phyloP scores from a whole-genome alignment of 2,329 filamentous ascomycete genomes.

The Biscogniauxia mediterranea region DNA sequence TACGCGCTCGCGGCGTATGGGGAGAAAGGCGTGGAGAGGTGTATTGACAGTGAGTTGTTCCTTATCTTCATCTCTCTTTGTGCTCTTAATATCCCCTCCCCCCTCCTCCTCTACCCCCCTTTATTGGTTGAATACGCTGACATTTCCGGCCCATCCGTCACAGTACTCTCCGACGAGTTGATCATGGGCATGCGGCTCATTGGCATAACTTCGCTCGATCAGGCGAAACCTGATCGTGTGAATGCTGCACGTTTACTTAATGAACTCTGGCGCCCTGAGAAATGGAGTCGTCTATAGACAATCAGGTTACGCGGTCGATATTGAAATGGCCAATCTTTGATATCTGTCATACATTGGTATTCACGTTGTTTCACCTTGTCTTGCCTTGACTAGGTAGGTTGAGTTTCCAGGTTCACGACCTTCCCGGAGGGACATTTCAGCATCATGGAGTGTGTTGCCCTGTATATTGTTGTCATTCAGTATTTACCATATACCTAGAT shows the following conservation, averaged over 20 bases:
- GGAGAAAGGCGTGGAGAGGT: constrained; percentile 30
- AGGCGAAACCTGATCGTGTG: constrained; percentile 50
- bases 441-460: too few species aligned
- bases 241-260: constrained; percentile 38
- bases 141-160: constrained; percentile 1
- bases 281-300: constrained; percentile 17
- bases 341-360: neutral
- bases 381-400: too few species aligned
- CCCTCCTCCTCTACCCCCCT: neutral
- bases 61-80: too few species aligned
- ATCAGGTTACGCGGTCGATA: neutral
- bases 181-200: constrained; percentile 47
- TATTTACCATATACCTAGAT: too few species aligned
- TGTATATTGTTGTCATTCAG: too few species aligned
- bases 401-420: too few species aligned
- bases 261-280: constrained; percentile 34
- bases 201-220: constrained; percentile 47
- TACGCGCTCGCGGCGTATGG: constrained; percentile 41
- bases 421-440: too few species aligned
- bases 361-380: neutral
- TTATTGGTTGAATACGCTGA: constrained; percentile 3
- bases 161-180: constrained; percentile 41
- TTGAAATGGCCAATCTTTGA: neutral
- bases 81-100: neutral
- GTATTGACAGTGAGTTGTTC: constrained; percentile 24